Conservation (phyloP, 495 filamentous ascomycete genomes). For the Aspergillus bridgeri region DNA sequence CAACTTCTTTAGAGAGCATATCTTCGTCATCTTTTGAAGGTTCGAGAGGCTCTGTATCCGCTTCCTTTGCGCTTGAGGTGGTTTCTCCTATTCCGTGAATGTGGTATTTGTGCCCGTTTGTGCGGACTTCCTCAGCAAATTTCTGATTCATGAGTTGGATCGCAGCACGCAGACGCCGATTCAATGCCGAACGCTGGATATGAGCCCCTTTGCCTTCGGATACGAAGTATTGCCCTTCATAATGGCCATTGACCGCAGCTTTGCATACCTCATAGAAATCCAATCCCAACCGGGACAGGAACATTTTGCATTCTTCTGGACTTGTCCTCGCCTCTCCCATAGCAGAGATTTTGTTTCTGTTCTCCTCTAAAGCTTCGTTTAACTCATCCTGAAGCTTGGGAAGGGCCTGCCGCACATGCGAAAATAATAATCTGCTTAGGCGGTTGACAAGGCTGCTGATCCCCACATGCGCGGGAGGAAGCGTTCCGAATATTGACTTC, state of each 20-base stretch:
- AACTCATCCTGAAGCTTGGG: conserved; percentile 22
- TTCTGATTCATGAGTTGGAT: conserved; percentile 26
- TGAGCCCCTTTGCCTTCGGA: background rate
- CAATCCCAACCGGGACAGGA: conserved; percentile 23
- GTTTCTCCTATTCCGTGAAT: conserved; percentile 4
- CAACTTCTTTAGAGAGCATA: background rate
- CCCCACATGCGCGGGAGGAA: conserved; percentile 20
- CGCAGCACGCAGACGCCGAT: conserved; percentile 25
- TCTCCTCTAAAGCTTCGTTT: conserved; percentile 5
- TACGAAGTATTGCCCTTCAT: background rate
- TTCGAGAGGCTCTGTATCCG: background rate
- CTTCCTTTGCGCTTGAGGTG: background rate
- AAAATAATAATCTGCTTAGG: conserved; percentile 27
- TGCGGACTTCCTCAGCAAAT: conserved; percentile 19
- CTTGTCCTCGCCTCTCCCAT: conserved; percentile 3
- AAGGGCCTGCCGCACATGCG: conserved; percentile 27
- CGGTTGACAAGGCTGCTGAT: conserved; percentile 22
- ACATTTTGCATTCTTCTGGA: conserved; percentile 23
- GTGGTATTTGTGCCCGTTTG: conserved; percentile 27
- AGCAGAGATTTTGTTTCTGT: background rate
- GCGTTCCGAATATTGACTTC: conserved; percentile 19
- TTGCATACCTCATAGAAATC: conserved; percentile 28
- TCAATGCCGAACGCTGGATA: conserved; percentile 13
- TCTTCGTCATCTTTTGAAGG: background rate
- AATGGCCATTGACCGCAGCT: conserved; percentile 10